A percentile compares a stretch with the other conserved stretches of the same genome.
phyloP scores from a whole-genome alignment of 345 rosid genomes.

The Turnera subulata region DNA sequence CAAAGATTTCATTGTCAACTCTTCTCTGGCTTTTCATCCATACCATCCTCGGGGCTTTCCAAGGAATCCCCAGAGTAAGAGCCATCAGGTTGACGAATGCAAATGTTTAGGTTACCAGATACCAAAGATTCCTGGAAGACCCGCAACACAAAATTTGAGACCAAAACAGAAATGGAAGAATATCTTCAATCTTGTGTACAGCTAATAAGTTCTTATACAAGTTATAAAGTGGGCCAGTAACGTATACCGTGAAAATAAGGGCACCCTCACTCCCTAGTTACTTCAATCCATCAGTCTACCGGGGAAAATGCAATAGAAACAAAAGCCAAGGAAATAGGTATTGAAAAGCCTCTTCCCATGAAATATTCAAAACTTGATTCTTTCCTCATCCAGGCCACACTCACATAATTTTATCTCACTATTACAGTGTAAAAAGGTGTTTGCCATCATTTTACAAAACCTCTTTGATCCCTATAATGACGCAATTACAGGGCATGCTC shows the following conservation, averaged over 20 bases:
- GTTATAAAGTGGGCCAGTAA: not conserved
- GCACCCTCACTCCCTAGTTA: not conserved
- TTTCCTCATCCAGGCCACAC: too few relatives aligned
- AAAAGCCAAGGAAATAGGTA: too few relatives aligned
- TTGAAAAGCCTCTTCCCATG: too few relatives aligned
- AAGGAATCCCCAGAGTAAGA: conserved; percentile 60
- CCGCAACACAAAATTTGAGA: conserved; percentile 1
- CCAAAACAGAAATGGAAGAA: conserved; percentile 1
- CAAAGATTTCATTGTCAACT: conserved; percentile 29
- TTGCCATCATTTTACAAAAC: too few relatives aligned
- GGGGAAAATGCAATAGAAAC: too few relatives aligned
- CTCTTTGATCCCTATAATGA: too few relatives aligned
- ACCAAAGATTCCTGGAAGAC: conserved; percentile 53
- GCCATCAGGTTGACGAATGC: conserved; percentile 69
- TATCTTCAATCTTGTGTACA: not conserved
- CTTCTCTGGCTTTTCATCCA: conserved; percentile 38
- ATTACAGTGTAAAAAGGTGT: too few relatives aligned
- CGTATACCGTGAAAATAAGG: not conserved
- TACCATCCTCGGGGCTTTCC: conserved; percentile 43
- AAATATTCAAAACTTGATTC: too few relatives aligned
- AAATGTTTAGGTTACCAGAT: conserved; percentile 65
- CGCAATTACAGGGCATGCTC: too few relatives aligned
- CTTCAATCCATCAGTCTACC: too few relatives aligned
- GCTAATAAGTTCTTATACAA: not conserved
- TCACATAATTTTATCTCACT: too few relatives aligned